phyloP scores from a whole-genome alignment of 1,284 basidiomycete genomes.

The Ustilago sp. region DNA sequence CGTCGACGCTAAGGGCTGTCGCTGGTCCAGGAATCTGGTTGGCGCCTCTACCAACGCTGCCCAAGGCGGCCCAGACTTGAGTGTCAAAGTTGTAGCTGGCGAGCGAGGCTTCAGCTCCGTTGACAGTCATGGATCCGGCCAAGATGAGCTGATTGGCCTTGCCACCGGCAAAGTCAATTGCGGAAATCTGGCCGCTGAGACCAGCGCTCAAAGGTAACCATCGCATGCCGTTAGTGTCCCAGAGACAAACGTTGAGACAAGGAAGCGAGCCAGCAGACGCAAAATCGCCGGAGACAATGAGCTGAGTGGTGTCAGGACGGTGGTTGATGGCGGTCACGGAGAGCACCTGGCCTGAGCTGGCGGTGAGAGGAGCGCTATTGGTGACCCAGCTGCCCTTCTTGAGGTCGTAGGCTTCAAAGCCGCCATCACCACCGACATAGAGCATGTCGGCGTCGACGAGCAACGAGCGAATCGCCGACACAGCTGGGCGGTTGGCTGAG shows the following conservation, averaged over 20 bases:
- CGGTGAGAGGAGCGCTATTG: slow-evolving; percentile 49
- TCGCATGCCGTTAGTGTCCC: slow-evolving; percentile 77
- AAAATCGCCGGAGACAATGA: slow-evolving; percentile 89
- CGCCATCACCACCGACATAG: slow-evolving; percentile 64
- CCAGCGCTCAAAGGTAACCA: slow-evolving; percentile 87
- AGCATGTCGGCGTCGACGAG: slow-evolving; percentile 59
- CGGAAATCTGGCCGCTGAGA: slow-evolving; percentile 82
- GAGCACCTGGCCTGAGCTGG: slow-evolving; percentile 70
- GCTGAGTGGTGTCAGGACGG: slow-evolving; percentile 76
- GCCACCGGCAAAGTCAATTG: slow-evolving; percentile 77
- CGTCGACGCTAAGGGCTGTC: slow-evolving; percentile 86
- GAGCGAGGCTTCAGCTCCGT: slow-evolving; percentile 76
- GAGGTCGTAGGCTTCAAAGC: slow-evolving; percentile 59
- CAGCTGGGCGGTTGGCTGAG: slow-evolving; percentile 6
- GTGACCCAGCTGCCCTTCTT: slow-evolving; percentile 52
- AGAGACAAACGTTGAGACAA: slow-evolving; percentile 84
- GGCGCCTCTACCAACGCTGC: slow-evolving; percentile 75
- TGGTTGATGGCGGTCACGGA: slow-evolving; percentile 81
- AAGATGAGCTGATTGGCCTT: slow-evolving; percentile 64
- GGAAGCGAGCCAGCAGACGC: slow-evolving; percentile 79
- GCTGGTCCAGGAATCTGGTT: slow-evolving; percentile 85
- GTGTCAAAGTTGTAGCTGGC: slow-evolving; percentile 79
- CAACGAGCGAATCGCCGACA: slow-evolving; percentile 75
- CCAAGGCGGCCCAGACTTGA: slow-evolving; percentile 75
- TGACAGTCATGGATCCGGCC: slow-evolving; percentile 79